phyloP scores from a whole-genome alignment of 192 early-diverging fungal genomes.

The Oehlia diaphana region DNA sequence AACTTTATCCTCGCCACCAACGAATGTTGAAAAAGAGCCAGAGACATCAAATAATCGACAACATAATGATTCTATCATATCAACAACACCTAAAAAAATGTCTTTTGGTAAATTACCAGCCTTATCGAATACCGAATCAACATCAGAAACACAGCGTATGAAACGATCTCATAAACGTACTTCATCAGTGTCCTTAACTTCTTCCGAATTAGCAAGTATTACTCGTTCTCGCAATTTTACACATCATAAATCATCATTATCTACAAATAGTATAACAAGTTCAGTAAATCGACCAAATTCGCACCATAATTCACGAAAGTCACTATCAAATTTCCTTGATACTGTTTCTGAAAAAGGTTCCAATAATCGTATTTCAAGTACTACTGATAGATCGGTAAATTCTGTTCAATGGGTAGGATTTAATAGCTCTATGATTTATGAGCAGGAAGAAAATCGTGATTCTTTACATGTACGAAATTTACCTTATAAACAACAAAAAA shows the following conservation, averaged over 20 bases:
- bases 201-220: slow-evolving; percentile 2
- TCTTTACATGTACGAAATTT: slow-evolving; percentile 20
- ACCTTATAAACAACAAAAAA: neutral
- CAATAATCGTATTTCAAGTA: neutral
- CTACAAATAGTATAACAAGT: neutral
- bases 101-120: neutral
- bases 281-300: neutral
- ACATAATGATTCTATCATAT: neutral
- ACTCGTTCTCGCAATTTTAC: neutral
- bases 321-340: neutral
- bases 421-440: neutral
- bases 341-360: neutral
- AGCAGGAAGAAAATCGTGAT: neutral
- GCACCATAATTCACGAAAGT: neutral
- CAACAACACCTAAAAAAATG: neutral
- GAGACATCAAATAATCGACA: neutral
- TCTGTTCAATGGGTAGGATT: slow-evolving; percentile 16
- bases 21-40: neutral
- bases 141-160: neutral
- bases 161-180: slow-evolving; percentile 21
- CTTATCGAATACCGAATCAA: neutral
- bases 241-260: slow-evolving; percentile 2
- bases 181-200: slow-evolving; percentile 19
- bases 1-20: neutral
- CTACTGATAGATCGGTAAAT: neutral